These are phyloP conservation scores for Diversispora epigaea DNA, from an alignment of 192 early-diverging fungal genomes.

Conservation along the genomic window DNA sequence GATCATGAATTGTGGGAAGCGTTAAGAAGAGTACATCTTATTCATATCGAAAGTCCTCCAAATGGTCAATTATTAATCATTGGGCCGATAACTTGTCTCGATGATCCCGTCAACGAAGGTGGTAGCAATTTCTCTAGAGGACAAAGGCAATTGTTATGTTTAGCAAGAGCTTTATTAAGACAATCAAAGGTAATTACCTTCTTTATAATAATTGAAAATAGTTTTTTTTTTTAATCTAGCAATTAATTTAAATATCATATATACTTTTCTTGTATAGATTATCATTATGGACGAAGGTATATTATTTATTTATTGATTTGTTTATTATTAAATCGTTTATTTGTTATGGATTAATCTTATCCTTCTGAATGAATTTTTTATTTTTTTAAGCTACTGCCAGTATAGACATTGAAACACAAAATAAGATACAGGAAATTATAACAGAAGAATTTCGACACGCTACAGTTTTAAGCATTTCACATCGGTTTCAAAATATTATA, in stretches of 20 bases:
- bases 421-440: conserved; percentile 61
- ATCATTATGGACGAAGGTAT: conserved; percentile 55
- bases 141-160: conserved; percentile 75
- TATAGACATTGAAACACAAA: conserved; percentile 60
- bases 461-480: conserved; percentile 63
- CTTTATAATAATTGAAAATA: no score
- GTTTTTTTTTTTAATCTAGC: no score
- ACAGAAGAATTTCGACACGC: conserved; percentile 53
- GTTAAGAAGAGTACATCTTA: conserved; percentile 71
- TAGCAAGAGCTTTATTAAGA: conserved; percentile 77
- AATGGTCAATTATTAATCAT: conserved; percentile 24
- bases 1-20: conserved; percentile 80
- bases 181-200: conserved; percentile 49
- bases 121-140: conserved; percentile 79
- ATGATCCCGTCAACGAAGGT: conserved; percentile 80
- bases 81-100: conserved; percentile 57
- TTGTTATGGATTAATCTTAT: not conserved
- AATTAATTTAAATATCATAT: no score
- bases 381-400: conserved; percentile 60
- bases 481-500: conserved; percentile 60
- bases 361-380: not conserved
- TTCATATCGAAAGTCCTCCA: conserved; percentile 34
- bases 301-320: not conserved
- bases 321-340: not conserved
- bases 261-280: conserved; percentile 19